Conservation (phyloP, 1,284 basidiomycete species). For the Fomitopsis pinicola region DNA sequence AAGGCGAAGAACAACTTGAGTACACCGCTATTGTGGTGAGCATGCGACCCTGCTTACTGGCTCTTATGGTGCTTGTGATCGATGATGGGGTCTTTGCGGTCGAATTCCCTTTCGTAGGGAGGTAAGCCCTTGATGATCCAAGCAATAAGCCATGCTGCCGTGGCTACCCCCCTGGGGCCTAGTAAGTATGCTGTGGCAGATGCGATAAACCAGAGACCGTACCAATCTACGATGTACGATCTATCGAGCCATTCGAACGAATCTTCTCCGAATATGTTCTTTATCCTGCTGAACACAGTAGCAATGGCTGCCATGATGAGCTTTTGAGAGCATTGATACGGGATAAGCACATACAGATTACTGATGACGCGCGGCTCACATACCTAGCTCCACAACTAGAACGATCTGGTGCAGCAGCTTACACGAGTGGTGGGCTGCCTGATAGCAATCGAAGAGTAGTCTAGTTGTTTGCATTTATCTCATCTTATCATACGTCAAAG, state of each 20-base stretch:
- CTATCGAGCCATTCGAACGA: slow-evolving; percentile 44
- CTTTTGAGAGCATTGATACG: background rate
- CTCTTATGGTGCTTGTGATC: slow-evolving; percentile 44
- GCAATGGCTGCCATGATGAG: background rate
- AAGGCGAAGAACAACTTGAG: background rate
- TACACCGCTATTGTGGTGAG: background rate
- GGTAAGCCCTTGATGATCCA: slow-evolving; percentile 34
- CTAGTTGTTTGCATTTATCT: too few species aligned
- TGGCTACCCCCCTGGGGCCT: slow-evolving; percentile 37
- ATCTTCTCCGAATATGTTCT: slow-evolving; percentile 23
- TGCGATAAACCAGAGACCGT: background rate
- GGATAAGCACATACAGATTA: background rate
- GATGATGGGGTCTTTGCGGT: slow-evolving; percentile 47
- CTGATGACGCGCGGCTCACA: too few species aligned
- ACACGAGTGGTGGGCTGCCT: too few species aligned
- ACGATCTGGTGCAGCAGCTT: too few species aligned
- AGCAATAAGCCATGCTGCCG: slow-evolving; percentile 40
- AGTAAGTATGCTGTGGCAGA: background rate
- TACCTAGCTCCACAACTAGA: too few species aligned
- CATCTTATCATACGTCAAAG: too few species aligned
- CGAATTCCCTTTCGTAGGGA: slow-evolving; percentile 53
- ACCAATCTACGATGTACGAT: slow-evolving; percentile 36
- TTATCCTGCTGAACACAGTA: background rate
- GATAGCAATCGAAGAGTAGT: too few species aligned
- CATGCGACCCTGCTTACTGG: slow-evolving; percentile 34